phyloP scores from a whole-genome alignment of 495 filamentous ascomycete genomes.

The Trichoderma gamsii region DNA sequence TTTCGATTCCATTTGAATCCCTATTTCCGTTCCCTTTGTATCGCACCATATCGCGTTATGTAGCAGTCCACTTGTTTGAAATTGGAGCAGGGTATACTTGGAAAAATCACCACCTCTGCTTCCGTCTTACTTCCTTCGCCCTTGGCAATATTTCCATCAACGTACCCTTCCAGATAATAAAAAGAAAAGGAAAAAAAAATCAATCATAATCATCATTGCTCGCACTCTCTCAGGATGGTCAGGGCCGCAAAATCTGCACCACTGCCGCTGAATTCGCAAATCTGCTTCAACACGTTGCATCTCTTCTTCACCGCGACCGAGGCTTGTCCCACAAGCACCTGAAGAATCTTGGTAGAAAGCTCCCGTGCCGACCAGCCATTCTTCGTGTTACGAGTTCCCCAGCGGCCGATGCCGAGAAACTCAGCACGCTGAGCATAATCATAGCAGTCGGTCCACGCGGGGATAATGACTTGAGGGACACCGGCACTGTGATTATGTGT shows the following conservation, averaged over 20 bases:
- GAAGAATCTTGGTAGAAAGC: neutral
- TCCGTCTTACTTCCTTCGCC: too few species aligned
- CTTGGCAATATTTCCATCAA: too few species aligned
- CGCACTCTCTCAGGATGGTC: neutral
- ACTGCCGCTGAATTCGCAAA: slow-evolving; percentile 4
- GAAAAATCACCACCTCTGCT: too few species aligned
- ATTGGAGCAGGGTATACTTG: too few species aligned
- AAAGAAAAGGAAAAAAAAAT: too few species aligned
- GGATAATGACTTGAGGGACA: slow-evolving; percentile 41
- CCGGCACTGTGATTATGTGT: slow-evolving; percentile 28
- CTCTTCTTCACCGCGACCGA: neutral
- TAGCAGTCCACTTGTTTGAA: too few species aligned
- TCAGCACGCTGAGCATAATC: slow-evolving; percentile 43
- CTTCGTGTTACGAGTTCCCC: slow-evolving; percentile 3
- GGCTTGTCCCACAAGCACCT: neutral
- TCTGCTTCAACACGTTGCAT: neutral
- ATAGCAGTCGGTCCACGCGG: slow-evolving; percentile 44
- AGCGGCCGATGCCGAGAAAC: slow-evolving; percentile 36
- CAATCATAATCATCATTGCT: too few species aligned
- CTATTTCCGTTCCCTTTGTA: too few species aligned
- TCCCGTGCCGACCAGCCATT: slow-evolving; percentile 5
- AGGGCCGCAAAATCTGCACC: neutral
- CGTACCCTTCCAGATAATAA: too few species aligned
- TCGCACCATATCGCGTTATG: too few species aligned
- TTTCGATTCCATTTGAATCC: too few species aligned